Evolutionary conservation across 2,329 filamentous ascomycete species (phyloP), one percentile per base, ranked within the genome.

Genomic region (Penicillium sp.): DNA sequence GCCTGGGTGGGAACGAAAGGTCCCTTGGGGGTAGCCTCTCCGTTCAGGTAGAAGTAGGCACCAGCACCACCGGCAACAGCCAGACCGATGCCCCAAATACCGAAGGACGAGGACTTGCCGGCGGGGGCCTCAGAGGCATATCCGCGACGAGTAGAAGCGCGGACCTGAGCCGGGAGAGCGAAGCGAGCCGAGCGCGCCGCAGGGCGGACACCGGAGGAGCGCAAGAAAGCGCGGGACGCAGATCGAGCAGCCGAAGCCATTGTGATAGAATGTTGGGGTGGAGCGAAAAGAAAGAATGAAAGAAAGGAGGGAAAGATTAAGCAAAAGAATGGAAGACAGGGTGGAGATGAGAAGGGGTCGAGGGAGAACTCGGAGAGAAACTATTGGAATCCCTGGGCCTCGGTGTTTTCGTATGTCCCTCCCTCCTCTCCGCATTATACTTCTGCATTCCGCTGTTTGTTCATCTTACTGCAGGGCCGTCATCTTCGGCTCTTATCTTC

Each of bases 1-100:
- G 89, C 87, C 78, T 89, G 86, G 70, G 85, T 89, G 59, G 92
- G 91, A 51, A 80, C 84, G 79, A 93, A 89, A 66, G 85, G 73
- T 71, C 84, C 84, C 73, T 70, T 68, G 52, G 80, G 59, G 69
- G 77, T 77, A 57, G 79, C 72, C 50, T 75, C 76, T 57, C 79
- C 79, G 68, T 82, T 81, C 73, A 85, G 80, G 66, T 79, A 82
- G 75, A 87, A 87, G 75, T 84, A 86, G 73, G 83, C 90, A 58
- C 83, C 87, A 64, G 83, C 87, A 68, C 83, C 89, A 70, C 82
- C 84, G 52, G 81, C 84, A 52, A 82, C 82, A 52, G 72, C 84
- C 57, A 82, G 80, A 69, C 82, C 88, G 53, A 82, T 78, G 63
- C 85, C 73, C 78, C 83, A 87, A 67, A 87, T 72, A 64, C 85